Percentiles rank a stretch among this genome's conserved stretches.
Evolutionary conservation across 805 yeast genomes (phyloP).

Genomic region (Metschnikowia vanudenii): DNA sequence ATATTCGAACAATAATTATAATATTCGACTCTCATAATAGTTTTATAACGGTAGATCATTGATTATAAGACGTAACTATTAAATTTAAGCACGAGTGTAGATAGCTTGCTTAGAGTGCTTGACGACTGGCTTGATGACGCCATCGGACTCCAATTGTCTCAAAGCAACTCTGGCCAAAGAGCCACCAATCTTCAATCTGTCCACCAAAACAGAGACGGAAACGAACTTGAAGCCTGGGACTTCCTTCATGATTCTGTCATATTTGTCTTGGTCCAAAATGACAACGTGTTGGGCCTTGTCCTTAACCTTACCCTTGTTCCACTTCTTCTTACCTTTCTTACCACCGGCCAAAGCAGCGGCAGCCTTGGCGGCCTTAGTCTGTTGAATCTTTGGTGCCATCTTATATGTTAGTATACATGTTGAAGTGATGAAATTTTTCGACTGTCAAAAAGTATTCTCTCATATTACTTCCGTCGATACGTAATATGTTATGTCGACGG

Average conservation of each 20-base stretch:
- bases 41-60: slow-evolving; percentile 12
- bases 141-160: slow-evolving; percentile 91
- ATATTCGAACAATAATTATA: neutral
- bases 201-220: slow-evolving; percentile 97
- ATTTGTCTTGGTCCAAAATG: slow-evolving; percentile 95
- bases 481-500: no score
- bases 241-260: slow-evolving; percentile 99
- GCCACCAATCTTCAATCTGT: slow-evolving; percentile 99
- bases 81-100: slow-evolving; percentile 70
- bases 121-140: slow-evolving; percentile 90
- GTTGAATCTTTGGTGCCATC: slow-evolving; percentile 99
- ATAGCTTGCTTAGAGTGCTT: slow-evolving; percentile 96
- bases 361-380: slow-evolving; percentile 99
- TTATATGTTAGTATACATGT: slow-evolving; percentile 8
- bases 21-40: neutral
- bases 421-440: neutral
- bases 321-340: slow-evolving; percentile 99
- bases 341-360: slow-evolving; percentile 99
- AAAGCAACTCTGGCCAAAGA: slow-evolving; percentile 98
- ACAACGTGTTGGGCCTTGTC: slow-evolving; percentile 99
- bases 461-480: no score
- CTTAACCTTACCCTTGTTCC: slow-evolving; percentile 99
- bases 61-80: slow-evolving; percentile 21
- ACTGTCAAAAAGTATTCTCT: neutral
- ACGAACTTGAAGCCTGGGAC: slow-evolving; percentile 98